Evolutionary conservation across 345 rosid species (phyloP).

Genomic region (Eucalyptus curtisii): DNA sequence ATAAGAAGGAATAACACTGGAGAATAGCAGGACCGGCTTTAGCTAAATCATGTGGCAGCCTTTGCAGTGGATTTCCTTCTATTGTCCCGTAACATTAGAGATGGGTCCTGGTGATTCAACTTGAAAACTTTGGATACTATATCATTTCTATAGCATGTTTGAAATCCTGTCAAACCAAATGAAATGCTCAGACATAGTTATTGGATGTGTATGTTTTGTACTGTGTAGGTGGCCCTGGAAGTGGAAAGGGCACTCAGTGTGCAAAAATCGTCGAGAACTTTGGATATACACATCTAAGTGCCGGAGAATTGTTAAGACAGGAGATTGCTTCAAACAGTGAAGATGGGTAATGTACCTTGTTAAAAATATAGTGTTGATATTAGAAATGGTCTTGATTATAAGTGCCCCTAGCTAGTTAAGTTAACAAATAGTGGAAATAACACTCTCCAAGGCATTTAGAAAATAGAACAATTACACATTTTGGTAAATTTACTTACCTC

Average conservation of each 20-base stretch:
- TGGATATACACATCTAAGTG: slow-evolving; percentile 63
- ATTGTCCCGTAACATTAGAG: not conserved
- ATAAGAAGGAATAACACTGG: not conserved
- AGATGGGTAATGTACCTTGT: slow-evolving; percentile 36
- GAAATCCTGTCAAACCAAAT: not conserved
- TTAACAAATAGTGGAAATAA: not conserved
- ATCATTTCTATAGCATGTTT: not conserved
- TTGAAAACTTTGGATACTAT: not conserved
- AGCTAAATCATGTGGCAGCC: not conserved
- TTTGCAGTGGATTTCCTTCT: not conserved
- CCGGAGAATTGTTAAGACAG: slow-evolving; percentile 65
- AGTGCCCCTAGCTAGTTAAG: not conserved
- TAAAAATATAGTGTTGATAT: not conserved
- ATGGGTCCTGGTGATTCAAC: not conserved
- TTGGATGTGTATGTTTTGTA: not conserved
- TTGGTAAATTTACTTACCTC: not conserved
- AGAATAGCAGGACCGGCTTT: not conserved
- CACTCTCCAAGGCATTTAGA: not conserved
- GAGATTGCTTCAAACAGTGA: slow-evolving; percentile 50
- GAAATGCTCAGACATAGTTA: not conserved
- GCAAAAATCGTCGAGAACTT: slow-evolving; percentile 53
- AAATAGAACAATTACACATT: not conserved
- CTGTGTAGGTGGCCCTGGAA: slow-evolving; percentile 63
- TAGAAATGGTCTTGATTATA: not conserved
- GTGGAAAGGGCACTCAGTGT: slow-evolving; percentile 91